Evolutionary conservation across 495 filamentous ascomycete genomes (phyloP).

Genomic region (Aspergillus cavernicola): DNA sequence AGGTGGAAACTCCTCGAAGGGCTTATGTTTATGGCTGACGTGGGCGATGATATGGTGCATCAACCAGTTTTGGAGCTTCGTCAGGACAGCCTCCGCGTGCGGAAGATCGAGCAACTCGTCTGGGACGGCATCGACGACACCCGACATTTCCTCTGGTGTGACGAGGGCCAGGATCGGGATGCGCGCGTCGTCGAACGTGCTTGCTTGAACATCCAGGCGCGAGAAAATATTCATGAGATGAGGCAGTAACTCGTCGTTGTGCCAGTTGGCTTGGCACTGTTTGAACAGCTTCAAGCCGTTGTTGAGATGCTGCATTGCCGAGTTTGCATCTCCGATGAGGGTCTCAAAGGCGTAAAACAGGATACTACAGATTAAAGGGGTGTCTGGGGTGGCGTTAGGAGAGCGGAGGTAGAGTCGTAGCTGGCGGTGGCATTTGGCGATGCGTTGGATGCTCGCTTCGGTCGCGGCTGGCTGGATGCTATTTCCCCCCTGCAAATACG

Average conservation of each 20-base stretch:
- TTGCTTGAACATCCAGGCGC: conserved; percentile 29
- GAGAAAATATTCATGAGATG: conserved; percentile 17
- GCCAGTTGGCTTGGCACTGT: conserved; percentile 1
- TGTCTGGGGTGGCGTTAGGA: conserved; percentile 17
- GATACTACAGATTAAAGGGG: conserved; percentile 29
- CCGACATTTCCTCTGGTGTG: not conserved
- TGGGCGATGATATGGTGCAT: conserved; percentile 6
- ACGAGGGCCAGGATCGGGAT: not conserved
- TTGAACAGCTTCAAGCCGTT: conserved; percentile 22
- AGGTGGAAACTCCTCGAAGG: not conserved
- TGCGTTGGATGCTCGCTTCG: conserved; percentile 7
- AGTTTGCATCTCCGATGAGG: conserved; percentile 20
- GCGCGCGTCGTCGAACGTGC: conserved; percentile 20
- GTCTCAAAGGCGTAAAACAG: conserved; percentile 32
- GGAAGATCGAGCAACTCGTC: not conserved
- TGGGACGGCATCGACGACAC: not conserved
- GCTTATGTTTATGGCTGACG: conserved; percentile 1
- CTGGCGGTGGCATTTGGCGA: conserved; percentile 23
- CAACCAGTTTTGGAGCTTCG: conserved; percentile 4
- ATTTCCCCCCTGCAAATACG: not conserved
- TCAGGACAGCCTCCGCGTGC: not conserved
- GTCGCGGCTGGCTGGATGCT: not conserved
- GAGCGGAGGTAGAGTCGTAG: conserved; percentile 17
- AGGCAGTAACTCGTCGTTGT: conserved; percentile 13
- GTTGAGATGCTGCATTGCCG: conserved; percentile 28